Evolutionary conservation across 2,329 filamentous ascomycete genomes (phyloP), one percentile per base, ranked within the genome.

Genomic region (Pseudogymnoascus verrucosus): DNA sequence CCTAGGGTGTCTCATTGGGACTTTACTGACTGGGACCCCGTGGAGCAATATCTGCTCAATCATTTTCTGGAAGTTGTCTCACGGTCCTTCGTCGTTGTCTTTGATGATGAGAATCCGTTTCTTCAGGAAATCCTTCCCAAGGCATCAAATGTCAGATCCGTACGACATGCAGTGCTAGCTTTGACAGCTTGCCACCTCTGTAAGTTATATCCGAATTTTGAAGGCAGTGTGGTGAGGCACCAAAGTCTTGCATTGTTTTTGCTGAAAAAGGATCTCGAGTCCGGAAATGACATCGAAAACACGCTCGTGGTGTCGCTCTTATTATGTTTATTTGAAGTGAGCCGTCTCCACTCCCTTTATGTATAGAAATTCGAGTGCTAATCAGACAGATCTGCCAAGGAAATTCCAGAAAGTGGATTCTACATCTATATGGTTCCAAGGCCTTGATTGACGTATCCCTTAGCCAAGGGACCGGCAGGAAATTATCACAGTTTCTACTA

Each of bases 141-240:
- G 44, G 62, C 62, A 60, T 60, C 57, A 14, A 26, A 28, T 34
- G 23, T 40, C 37, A 21, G 23, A 16, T 54, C 42, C 3, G 47
- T 63, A n/a, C 42, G 62, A 28, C 28, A 63, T 60, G 42, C 62
- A 54, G 12, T 63, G 21, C 42, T 60, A 28, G 62, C 62, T 39
- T 31, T 63, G 16, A 36, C 62, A 10, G 62, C 62, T 19, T 57
- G 42, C 28, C 62, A 63, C 36, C 62, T 63, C 16, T 63, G 42
- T 10, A 63, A 63, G 21, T 21, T 63, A n/a, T 63, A 63, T 63
- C 62, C 62, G 31, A 51, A 63, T 36, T 63, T 63, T 60, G 39
- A 47, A 34, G 37, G 23, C 14, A 47, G 57, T 39, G 42, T 57
- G 7, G 21, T 63, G 14, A 31, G 39, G n/a, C 62, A 63, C 14